Evolutionary conservation across 2,329 filamentous ascomycete species (phyloP).

Genomic region (Colletotrichum sp.): DNA sequence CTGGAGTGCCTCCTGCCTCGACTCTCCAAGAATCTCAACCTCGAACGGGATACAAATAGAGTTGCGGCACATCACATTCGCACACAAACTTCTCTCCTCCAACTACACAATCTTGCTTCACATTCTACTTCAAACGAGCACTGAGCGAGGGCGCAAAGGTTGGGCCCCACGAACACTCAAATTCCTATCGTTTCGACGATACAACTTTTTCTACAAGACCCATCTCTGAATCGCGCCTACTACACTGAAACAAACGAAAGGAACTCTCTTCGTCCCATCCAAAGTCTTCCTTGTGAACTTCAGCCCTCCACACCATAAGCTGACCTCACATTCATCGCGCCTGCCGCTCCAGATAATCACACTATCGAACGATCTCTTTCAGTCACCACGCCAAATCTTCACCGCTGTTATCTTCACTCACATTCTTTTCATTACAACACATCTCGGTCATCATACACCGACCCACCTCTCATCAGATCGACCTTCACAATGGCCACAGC

Average conservation of each 20-base stretch:
- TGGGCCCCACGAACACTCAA: not conserved
- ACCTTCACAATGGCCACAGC: not conserved
- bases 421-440: not conserved
- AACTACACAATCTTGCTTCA: not conserved
- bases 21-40: not conserved
- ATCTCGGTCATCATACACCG: not conserved
- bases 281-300: not conserved
- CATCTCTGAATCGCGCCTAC: not conserved
- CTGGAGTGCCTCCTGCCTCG: not conserved
- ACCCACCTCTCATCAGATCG: not conserved
- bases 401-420: not conserved
- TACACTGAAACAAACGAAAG: not conserved
- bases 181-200: fast-evolving
- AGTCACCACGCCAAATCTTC: not conserved
- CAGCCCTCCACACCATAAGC: not conserved
- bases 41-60: not conserved
- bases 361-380: not conserved
- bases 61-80: not conserved
- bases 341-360: not conserved
- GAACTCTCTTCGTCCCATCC: not conserved
- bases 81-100: not conserved
- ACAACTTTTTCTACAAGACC: not conserved
- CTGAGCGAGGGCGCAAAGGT: not conserved
- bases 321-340: not conserved
- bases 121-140: not conserved